Base-by-base conservation (phyloP, 176 grass and related monocot genomes). In the Oryza officinalis region DNA sequence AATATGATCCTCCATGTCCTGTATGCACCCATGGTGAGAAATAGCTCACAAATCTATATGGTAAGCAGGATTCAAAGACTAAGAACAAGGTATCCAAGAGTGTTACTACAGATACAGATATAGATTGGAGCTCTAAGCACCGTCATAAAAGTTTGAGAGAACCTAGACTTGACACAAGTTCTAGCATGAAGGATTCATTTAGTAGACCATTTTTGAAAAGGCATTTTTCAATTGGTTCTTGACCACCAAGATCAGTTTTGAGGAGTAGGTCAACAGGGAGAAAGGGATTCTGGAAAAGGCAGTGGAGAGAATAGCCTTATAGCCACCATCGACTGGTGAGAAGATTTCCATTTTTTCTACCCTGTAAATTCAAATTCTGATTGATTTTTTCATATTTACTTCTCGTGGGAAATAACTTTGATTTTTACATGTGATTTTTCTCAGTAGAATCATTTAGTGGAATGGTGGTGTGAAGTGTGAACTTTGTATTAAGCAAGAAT, bases 211-310 rank as follows among this genome's bases (percentile, higher is more conserved):
- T 87, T 83, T 86, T 97, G 14, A 92, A 28, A 70, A 65, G 91
- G 33, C 87, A 90, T 81, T 94, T 97, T 66, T 92, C 87, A 5
- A 80, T 85, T 85, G 89, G 91, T 45, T 92, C 78, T 67, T 69
- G 81, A 60, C 77, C 89, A 46, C 63, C 79, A 71, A 68, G 71
- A 43, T 84, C 71, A 63, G 26, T 69, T 26, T 73, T 67, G 26
- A 76, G 71, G 44, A 79, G 50, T 52, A 91, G 86, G 30, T 47
- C 47, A 75, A 87, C 72, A 66, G 85, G 89, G 37, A 97, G 91
- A 79, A 97, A 86, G 68, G 74, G 91, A n/a, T 94, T 97, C 80
- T 97, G 94, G 94, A 82, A 66, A 79, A 81, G 69, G 71, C 81
- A 84, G 46, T 63, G 70, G 80, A 91, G 63, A 83, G 86, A 86